Base-by-base conservation (phyloP, 2,329 filamentous ascomycete genomes). In the Trichocomaceae sp. region DNA sequence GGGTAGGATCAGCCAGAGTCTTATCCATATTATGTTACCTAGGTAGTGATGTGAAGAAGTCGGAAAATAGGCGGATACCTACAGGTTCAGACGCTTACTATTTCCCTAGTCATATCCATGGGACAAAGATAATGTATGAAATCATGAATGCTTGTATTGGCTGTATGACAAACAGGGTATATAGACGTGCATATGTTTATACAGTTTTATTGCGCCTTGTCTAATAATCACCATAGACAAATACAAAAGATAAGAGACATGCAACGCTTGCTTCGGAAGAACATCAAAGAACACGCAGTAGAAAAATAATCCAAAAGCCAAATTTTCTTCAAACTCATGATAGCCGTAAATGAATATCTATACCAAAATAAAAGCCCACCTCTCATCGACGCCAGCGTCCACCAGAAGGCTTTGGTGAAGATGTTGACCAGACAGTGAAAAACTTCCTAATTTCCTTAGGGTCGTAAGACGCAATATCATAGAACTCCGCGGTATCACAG, bases 401-500 rank as follows among this genome's bases (percentile, higher is more conserved):
- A 41, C 44, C 33, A 39, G 54, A 49, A 20, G 54, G 54, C 17
- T 56, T 56, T 12, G 54, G 22, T n/a, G 50, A 44, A 12, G 54
- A 52, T 8, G 54, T 56, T 5, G 54, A 52, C 54, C 54, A 56
- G 10, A 56, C 54, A 15, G 54, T 56, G 42, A 49, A 56, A 29
- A 56, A 45, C 31, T 52, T 56, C 41, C 54, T 37, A 22, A 56
- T 56, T 33, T 58, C 57, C 20, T 54, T 26, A 12, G 57, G 57
- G n/a, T 58, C 57, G 47, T 58, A 58, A 13, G 57, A 57, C 0
- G 57, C 57, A 15, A 58, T 42, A 47, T 58, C 57, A 37, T 58
- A 54, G 54, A 58, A 57, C 5, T 57, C 58, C 12, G 49, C 45
- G 5, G 9, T 44, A 10, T 52, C 50, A 29, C 19, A 41, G 45